Evolutionary conservation across 2,329 filamentous ascomycete genomes (phyloP).

Genomic region (Calonectria fujianensis): DNA sequence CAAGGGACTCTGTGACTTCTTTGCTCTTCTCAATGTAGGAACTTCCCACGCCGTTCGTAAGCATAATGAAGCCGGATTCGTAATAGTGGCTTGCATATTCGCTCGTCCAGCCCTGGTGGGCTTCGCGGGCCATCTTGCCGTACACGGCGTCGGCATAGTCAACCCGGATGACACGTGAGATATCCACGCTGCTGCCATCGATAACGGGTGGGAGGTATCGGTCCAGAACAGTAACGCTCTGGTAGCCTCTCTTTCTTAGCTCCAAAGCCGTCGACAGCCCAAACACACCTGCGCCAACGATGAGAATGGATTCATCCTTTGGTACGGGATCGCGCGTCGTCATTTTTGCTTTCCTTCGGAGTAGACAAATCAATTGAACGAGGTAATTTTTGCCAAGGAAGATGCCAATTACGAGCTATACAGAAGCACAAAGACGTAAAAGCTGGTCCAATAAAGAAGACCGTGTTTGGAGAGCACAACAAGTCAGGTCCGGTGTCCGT

Average conservation of each 20-base stretch:
- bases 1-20: constrained; percentile 43
- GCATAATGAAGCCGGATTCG: constrained; percentile 59
- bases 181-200: constrained; percentile 64
- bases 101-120: constrained; percentile 52
- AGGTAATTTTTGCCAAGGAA: not conserved
- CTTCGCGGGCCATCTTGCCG: constrained; percentile 70
- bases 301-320: constrained; percentile 56
- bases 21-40: constrained; percentile 50
- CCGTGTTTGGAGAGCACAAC: not conserved
- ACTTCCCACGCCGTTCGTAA: constrained; percentile 45
- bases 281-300: constrained; percentile 69
- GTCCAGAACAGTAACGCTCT: constrained; percentile 69
- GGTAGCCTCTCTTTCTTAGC: constrained; percentile 65
- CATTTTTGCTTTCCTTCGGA: constrained; percentile 35
- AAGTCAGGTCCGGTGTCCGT: not conserved
- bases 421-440: not conserved
- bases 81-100: constrained; percentile 57
- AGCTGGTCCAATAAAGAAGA: constrained; percentile 14
- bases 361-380: not conserved
- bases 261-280: constrained; percentile 70
- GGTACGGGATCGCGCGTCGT: constrained; percentile 44
- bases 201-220: constrained; percentile 60
- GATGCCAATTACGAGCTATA: not conserved
- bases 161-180: constrained; percentile 63
- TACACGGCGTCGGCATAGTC: constrained; percentile 82